phyloP scores from a whole-genome alignment of 2,329 filamentous ascomycete species.

The Fusarium sp. region DNA sequence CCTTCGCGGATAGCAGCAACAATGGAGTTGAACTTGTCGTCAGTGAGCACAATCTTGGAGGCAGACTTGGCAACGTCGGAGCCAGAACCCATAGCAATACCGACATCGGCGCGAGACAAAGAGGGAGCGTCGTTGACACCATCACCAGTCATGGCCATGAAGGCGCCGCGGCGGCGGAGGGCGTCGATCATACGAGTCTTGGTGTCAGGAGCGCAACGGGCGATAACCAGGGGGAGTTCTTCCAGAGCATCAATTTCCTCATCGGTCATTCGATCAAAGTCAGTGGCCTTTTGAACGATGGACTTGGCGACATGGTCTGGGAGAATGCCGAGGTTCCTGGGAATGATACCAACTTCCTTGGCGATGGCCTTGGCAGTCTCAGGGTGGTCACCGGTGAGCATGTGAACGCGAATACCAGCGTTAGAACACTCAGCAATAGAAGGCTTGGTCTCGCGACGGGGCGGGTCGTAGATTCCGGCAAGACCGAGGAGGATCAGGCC shows the following conservation, averaged over 20 bases:
- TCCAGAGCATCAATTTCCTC: conserved; percentile 79
- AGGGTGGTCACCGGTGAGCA: conserved; percentile 86
- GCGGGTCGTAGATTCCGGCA: conserved; percentile 87
- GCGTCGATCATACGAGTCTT: conserved; percentile 94
- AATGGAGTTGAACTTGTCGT: conserved; percentile 90
- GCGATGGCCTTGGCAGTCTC: conserved; percentile 83
- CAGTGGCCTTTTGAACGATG: conserved; percentile 78
- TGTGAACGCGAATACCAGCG: conserved; percentile 82
- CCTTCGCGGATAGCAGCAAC: conserved; percentile 86
- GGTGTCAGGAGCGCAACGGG: conserved; percentile 84
- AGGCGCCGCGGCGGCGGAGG: conserved; percentile 78
- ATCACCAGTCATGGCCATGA: conserved; percentile 89
- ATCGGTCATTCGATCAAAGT: conserved; percentile 82
- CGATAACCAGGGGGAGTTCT: conserved; percentile 82
- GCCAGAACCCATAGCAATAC: conserved; percentile 90
- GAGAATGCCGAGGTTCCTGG: conserved; percentile 68
- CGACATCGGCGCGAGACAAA: conserved; percentile 82
- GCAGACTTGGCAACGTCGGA: conserved; percentile 89
- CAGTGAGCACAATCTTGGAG: conserved; percentile 82
- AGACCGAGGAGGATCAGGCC: conserved; percentile 81
- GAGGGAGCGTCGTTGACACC: conserved; percentile 89
- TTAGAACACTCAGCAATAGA: conserved; percentile 76
- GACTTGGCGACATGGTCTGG: conserved; percentile 71
- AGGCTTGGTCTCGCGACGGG: conserved; percentile 80
- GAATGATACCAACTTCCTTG: conserved; percentile 80